These are phyloP conservation scores for Clonostachys solani DNA, from an alignment of 2,329 filamentous ascomycete species.

Conservation along the genomic window DNA sequence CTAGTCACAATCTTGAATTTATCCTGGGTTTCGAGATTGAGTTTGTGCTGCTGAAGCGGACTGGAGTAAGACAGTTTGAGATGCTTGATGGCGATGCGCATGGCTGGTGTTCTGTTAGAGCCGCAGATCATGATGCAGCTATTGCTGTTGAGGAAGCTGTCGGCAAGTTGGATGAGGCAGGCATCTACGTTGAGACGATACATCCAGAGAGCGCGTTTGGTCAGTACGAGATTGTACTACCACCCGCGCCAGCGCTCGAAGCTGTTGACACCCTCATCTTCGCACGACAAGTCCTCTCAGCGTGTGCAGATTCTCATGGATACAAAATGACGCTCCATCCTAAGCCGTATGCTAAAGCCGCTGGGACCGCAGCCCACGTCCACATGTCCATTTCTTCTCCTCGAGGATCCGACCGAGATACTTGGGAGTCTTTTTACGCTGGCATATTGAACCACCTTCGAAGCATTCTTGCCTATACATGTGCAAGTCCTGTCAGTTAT, in stretches of 20 bases:
- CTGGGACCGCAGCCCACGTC: slow-evolving; percentile 64
- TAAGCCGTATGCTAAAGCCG: slow-evolving; percentile 53
- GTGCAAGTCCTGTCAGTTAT: slow-evolving; percentile 64
- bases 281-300: slow-evolving; percentile 63
- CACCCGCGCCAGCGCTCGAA: slow-evolving; percentile 55
- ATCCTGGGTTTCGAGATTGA: slow-evolving; percentile 80
- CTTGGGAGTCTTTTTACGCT: slow-evolving; percentile 65
- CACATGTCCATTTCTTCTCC: slow-evolving; percentile 62
- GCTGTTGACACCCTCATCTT: slow-evolving; percentile 71
- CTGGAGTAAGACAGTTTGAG: slow-evolving; percentile 21
- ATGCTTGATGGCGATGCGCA: slow-evolving; percentile 56
- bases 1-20: slow-evolving; percentile 49
- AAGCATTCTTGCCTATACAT: slow-evolving; percentile 64
- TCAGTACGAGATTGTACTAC: slow-evolving; percentile 75
- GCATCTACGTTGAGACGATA: slow-evolving; percentile 66
- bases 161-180: slow-evolving; percentile 51
- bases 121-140: slow-evolving; percentile 52
- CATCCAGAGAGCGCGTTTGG: slow-evolving; percentile 71
- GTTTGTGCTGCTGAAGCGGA: slow-evolving; percentile 62
- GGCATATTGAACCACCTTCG: slow-evolving; percentile 64
- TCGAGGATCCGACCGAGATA: slow-evolving; percentile 26
- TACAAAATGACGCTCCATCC: slow-evolving; percentile 73
- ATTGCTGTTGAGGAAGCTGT: slow-evolving; percentile 64
- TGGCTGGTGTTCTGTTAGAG: slow-evolving; percentile 61
- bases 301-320: slow-evolving; percentile 58